Conservation (phyloP, 2,329 filamentous ascomycete genomes). For the Cytospora schulzeri region DNA sequence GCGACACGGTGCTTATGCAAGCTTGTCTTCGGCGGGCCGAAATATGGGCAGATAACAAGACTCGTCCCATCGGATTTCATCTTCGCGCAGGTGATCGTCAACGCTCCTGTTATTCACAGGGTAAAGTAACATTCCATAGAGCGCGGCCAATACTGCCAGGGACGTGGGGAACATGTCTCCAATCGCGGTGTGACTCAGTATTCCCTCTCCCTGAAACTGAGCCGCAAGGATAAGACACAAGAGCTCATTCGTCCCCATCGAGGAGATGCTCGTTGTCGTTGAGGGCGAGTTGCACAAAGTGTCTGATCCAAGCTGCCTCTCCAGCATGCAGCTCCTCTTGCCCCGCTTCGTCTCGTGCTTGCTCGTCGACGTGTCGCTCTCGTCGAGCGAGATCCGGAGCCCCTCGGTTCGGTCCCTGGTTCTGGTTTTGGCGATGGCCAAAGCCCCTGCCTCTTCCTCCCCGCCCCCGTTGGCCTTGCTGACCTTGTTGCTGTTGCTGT, state of each 20-base stretch:
- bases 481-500: constrained; percentile 20
- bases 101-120: neutral
- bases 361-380: constrained; percentile 16
- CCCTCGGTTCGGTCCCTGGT: constrained; percentile 10
- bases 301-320: constrained; percentile 55
- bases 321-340: constrained; percentile 44
- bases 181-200: neutral
- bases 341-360: constrained; percentile 12
- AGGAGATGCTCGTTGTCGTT: constrained; percentile 53
- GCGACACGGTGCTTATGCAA: neutral
- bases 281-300: constrained; percentile 57
- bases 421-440: constrained; percentile 9
- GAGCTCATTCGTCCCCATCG: constrained; percentile 44
- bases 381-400: constrained; percentile 6
- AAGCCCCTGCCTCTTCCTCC: constrained; percentile 35
- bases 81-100: neutral
- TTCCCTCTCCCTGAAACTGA: neutral
- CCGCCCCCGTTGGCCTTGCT: constrained; percentile 23
- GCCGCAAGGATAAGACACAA: neutral
- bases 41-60: neutral
- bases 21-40: neutral
- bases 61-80: neutral
- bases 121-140: neutral
- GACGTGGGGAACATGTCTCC: neutral
- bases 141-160: neutral